phyloP scores from a whole-genome alignment of 1,284 basidiomycete species.

The Thecaphora thlaspeos region DNA sequence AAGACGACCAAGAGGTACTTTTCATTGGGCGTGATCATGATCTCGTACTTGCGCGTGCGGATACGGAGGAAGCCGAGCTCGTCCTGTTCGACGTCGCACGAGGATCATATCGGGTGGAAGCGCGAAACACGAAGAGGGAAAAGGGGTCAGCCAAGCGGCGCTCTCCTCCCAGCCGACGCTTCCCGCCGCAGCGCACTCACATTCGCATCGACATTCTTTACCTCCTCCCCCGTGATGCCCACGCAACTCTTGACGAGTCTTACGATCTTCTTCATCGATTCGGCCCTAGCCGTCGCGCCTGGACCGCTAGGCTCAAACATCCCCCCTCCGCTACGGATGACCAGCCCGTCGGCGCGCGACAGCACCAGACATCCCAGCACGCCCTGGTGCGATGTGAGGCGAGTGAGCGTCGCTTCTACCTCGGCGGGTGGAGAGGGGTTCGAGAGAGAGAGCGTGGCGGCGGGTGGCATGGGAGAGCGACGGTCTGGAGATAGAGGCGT shows the following conservation, averaged over 20 bases:
- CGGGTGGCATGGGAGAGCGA: constrained; percentile 41
- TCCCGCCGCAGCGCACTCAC: too few species aligned
- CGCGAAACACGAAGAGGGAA: too few species aligned
- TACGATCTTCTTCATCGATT: constrained; percentile 38
- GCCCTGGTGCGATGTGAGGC: constrained; percentile 40
- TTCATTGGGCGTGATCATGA: constrained; percentile 53
- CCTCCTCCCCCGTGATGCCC: constrained; percentile 22
- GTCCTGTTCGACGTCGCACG: constrained; percentile 15
- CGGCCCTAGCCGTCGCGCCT: constrained; percentile 34
- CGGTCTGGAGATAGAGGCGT: constrained; percentile 17
- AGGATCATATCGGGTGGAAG: too few species aligned
- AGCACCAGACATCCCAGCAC: constrained; percentile 47
- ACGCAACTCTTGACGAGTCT: constrained; percentile 34
- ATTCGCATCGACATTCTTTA: constrained; percentile 24
- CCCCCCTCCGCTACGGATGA: constrained; percentile 50
- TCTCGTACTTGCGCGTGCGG: constrained; percentile 50
- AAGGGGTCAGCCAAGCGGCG: too few species aligned
- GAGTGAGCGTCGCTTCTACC: constrained; percentile 46
- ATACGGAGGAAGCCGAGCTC: constrained; percentile 47
- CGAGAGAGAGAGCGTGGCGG: constrained; percentile 12
- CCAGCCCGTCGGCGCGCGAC: constrained; percentile 42
- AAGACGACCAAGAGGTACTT: constrained; percentile 54
- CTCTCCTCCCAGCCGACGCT: too few species aligned
- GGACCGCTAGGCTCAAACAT: constrained; percentile 54
- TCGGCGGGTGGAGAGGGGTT: constrained; percentile 40